Evolutionary conservation across 192 early-diverging fungal species (phyloP).

Genomic region (Dimargaris cristalligena): DNA sequence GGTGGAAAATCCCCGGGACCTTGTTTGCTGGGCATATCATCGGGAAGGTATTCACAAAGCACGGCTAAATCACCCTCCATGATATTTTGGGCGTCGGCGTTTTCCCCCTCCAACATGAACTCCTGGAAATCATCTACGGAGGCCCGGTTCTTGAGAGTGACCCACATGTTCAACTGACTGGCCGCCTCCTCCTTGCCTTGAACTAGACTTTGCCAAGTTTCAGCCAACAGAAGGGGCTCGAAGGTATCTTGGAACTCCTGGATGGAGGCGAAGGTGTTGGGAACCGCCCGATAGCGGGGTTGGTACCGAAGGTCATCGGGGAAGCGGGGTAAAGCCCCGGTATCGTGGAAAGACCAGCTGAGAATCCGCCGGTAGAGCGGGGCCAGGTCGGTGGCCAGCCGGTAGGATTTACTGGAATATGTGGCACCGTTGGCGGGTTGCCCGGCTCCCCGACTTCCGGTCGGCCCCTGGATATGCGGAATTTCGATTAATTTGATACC

Average conservation of each 20-base stretch:
- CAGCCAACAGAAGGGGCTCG: slow-evolving; percentile 69
- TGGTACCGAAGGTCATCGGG: slow-evolving; percentile 25
- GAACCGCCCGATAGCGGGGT: slow-evolving; percentile 27
- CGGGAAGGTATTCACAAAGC: slow-evolving; percentile 24
- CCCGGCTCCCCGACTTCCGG: background rate
- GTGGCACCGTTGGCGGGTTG: background rate
- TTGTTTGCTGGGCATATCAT: slow-evolving; percentile 15
- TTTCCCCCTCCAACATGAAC: slow-evolving; percentile 31
- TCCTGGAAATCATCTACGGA: slow-evolving; percentile 63
- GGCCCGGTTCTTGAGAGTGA: slow-evolving; percentile 30
- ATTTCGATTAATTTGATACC: background rate
- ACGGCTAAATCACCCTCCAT: slow-evolving; percentile 44
- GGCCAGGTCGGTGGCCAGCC: slow-evolving; percentile 39
- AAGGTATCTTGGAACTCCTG: slow-evolving; percentile 45
- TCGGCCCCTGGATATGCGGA: background rate
- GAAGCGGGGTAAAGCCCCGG: slow-evolving; percentile 39
- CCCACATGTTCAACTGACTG: slow-evolving; percentile 17
- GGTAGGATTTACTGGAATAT: too few species aligned
- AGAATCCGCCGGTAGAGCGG: slow-evolving; percentile 39
- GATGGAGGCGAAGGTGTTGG: slow-evolving; percentile 35
- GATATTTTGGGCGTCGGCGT: slow-evolving; percentile 25
- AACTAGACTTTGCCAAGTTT: slow-evolving; percentile 71
- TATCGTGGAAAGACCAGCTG: slow-evolving; percentile 35
- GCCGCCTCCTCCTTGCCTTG: slow-evolving; percentile 45
- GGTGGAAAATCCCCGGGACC: slow-evolving; percentile 1